Evolutionary conservation across 768 basidiomycete species (phyloP).

Genomic region (Exsudoporus frostii): DNA sequence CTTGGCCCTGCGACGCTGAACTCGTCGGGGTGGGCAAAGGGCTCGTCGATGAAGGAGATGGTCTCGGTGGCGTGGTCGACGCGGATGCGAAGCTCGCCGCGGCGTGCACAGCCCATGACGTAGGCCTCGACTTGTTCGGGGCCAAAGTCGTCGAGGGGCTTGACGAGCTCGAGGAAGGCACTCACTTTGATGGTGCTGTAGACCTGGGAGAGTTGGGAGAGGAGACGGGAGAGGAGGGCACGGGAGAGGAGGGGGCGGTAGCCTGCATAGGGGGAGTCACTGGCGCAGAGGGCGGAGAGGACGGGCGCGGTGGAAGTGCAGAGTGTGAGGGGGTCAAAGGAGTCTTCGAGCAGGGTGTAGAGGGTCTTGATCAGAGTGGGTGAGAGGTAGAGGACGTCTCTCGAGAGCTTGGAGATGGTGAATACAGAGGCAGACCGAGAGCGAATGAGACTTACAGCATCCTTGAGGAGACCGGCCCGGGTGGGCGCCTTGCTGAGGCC

Average conservation of each 20-base stretch:
- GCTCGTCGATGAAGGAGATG: conserved; percentile 80
- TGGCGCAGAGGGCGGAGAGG: conserved; percentile 53
- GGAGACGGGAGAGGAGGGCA: conserved; percentile 85
- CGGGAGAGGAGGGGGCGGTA: conserved; percentile 90
- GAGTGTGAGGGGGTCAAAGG: conserved; percentile 89
- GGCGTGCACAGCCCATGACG: conserved; percentile 86
- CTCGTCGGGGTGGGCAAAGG: conserved; percentile 49
- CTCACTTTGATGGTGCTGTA: conserved; percentile 83
- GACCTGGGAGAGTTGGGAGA: conserved; percentile 88
- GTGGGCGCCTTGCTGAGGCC: conserved; percentile 84
- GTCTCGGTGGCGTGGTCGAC: conserved; percentile 87
- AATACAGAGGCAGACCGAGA: background rate
- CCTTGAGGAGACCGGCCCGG: conserved; percentile 77
- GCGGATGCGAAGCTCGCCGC: conserved; percentile 80
- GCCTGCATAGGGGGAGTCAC: conserved; percentile 54
- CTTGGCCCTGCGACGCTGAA: conserved; percentile 22
- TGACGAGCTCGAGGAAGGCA: conserved; percentile 74
- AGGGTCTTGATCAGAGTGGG: conserved; percentile 71
- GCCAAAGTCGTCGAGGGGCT: conserved; percentile 60
- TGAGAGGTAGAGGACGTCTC: conserved; percentile 78
- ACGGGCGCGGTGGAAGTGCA: conserved; percentile 77
- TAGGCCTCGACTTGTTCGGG: conserved; percentile 86
- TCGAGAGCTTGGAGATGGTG: conserved; percentile 56
- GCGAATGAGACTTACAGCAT: conserved; percentile 60
- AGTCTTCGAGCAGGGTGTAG: conserved; percentile 86